These are phyloP conservation scores for Botryobasidium botryosum DNA, from an alignment of 768 basidiomycete species.

Conservation along the genomic window DNA sequence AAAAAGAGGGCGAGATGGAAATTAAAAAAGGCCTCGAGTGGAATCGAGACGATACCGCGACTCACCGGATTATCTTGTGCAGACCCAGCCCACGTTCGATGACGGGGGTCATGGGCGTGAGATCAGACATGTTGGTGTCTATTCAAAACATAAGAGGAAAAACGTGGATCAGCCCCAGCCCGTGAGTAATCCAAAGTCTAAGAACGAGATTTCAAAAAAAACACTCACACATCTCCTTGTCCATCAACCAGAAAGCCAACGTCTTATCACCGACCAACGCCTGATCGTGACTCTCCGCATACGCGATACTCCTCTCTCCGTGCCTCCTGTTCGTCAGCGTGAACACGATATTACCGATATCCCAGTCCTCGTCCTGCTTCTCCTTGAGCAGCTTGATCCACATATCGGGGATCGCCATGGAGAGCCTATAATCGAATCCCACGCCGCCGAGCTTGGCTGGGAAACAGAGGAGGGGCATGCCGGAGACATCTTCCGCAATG, in stretches of 20 bases:
- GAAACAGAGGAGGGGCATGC: constrained; percentile 88
- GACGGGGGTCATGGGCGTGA: constrained; percentile 63
- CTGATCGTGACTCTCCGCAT: constrained; percentile 95
- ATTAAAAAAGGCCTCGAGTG: neutral
- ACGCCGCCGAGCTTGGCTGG: constrained; percentile 71
- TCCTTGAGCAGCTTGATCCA: constrained; percentile 99
- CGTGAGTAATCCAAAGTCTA: neutral
- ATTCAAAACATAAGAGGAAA: neutral
- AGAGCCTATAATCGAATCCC: constrained; percentile 94
- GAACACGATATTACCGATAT: constrained; percentile 69
- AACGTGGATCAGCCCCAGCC: neutral
- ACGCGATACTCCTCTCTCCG: constrained; percentile 80
- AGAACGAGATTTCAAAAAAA: neutral
- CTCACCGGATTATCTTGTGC: constrained; percentile 94
- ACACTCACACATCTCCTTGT: constrained; percentile 94
- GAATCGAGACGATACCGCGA: no score
- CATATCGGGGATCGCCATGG: constrained; percentile 99
- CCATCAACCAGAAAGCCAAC: constrained; percentile 98
- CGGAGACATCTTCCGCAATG: constrained; percentile 97
- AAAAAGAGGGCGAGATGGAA: neutral
- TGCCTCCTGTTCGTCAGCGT: constrained; percentile 82
- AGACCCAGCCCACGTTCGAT: constrained; percentile 80
- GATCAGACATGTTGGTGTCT: constrained; percentile 92
- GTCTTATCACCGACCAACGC: constrained; percentile 98
- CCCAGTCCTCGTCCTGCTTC: constrained; percentile 71